Base-by-base conservation (phyloP, 1,139 yeast species). In the Ashbya aceris region DNA sequence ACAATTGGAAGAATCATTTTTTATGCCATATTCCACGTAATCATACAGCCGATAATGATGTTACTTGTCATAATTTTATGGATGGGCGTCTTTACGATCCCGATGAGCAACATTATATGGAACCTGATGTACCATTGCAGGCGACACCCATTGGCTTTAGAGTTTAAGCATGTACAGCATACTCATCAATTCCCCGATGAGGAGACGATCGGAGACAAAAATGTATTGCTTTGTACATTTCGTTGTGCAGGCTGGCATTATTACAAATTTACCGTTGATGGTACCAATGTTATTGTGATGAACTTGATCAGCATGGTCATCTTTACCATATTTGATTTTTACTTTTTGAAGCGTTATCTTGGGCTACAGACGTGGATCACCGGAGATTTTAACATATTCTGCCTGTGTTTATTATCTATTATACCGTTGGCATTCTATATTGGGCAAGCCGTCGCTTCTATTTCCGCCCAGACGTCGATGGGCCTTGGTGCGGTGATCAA, bases 401-500 rank as follows among this genome's bases (percentile, higher is more conserved):
- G 76, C 41, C 68, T 87, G 26, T 83, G 96, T 62, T 68, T 91
- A 47, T 71, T 83, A 41, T 83, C 96, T 1, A 85, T 91, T 47
- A 76, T 91, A 39, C 98, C 99, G 2, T 70, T 91, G 51, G 98
- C 98, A 0, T 91, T 91, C 60, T 91, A 89, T 61, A 89, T 91
- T 55, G 99, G 99, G 3, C 97, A 91, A 62, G 98, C 97, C 2
- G 98, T 91, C 23, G 99, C 99, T 0, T 89, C 97, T 2, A 91
- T 91, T 49, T 84, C 96, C 2, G 97, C 98, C 0, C 98, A 93
- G 65, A 86, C 96, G 1, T 89, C 97, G 0, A 91, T 91, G 97
- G 96, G 97, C n/a, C 80, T 91, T 50, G 98, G 98, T 68, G 98
- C 99, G 1, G 96, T 89, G 1, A 87, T 91, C 53, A 91, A 91